A percentile compares a stretch with the other conserved stretches of the same genome.
Evolutionary conservation across 371 early-diverging fungal species (phyloP).

Genomic region (Lichtheimia hyalospora): DNA sequence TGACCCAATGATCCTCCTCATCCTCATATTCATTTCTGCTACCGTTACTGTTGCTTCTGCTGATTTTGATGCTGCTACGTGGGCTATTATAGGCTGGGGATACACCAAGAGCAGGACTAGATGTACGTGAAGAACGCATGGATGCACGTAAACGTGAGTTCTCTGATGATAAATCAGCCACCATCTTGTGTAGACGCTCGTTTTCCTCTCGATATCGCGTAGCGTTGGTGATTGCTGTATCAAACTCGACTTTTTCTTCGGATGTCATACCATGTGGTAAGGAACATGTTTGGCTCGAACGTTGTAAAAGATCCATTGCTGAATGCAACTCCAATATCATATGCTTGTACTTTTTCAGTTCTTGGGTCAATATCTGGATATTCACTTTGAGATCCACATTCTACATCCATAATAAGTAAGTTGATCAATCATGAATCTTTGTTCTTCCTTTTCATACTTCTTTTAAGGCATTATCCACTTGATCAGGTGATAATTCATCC

Average conservation of each 20-base stretch:
- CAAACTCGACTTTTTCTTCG: constrained; percentile 47
- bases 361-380: constrained; percentile 45
- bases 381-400: constrained; percentile 58
- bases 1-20: constrained; percentile 8
- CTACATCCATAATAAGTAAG: constrained; percentile 17
- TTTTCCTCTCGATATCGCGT: constrained; percentile 36
- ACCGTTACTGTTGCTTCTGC: constrained; percentile 15
- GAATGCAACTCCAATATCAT: constrained; percentile 44
- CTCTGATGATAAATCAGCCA: constrained; percentile 38
- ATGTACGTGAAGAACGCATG: constrained; percentile 16
- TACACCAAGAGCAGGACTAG: constrained; percentile 9
- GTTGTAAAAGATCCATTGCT: constrained; percentile 47
- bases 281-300: constrained; percentile 33
- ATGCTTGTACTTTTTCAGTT: constrained; percentile 51
- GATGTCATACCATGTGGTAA: constrained; percentile 57
- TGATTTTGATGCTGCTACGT: constrained; percentile 8
- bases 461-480: constrained; percentile 51
- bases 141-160: constrained; percentile 30
- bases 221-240: constrained; percentile 30
- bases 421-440: too few species aligned
- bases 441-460: constrained; percentile 41
- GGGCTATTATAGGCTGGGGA: too few species aligned
- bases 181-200: constrained; percentile 29
- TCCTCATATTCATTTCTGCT: constrained; percentile 7
- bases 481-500: constrained; percentile 58